Base-by-base conservation (phyloP, 179 eudicot genomes). In the Actinidia chinensis region DNA sequence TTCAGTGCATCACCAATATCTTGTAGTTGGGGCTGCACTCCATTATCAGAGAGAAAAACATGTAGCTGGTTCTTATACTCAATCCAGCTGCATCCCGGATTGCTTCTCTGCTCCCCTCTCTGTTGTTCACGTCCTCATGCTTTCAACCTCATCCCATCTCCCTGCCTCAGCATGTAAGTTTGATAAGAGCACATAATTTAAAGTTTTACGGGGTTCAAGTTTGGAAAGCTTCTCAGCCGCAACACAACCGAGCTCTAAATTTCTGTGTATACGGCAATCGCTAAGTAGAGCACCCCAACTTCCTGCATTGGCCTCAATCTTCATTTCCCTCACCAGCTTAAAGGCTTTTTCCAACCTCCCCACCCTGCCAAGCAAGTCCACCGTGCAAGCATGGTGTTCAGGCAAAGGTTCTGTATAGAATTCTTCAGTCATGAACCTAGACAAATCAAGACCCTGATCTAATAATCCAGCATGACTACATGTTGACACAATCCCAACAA, bases 21-120 rank as follows among this genome's bases (percentile, higher is more conserved):
- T 42, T 78, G 44, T 25, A 50, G 42, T 65, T 44, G 71, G 13
- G 56, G 25, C 12, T 46, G 18, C 11, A 18, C 25, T 64, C 56
- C 33, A 56, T 65, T 68, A n/a, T 54, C 66, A 0, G 74, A 74
- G 18, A 56, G 47, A 61, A 79, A 79, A 54, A 58, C 66, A 54
- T 2, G 63, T n/a, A 79, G 51, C 59, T 54, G 74, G 25, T 72
- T 64, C 20, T n/a, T 72, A 76, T 51, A 43, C 60, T 71, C 80
- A 28, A 81, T 72, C 84, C 84, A 81, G 80, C 84, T 81, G 42
- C 73, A 77, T 33, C 84, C 84, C 4, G 68, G 78, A n/a, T 71
- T 76, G 76, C 52, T 77, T 77, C 47, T 67, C 77, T 42, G 44
- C 71, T 64, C 58, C 68, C 18, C 59, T 23, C 20, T 77, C 74